Percentiles rank a stretch among this genome's conserved stretches.
Evolutionary conservation across 495 filamentous ascomycete species (phyloP).

Genomic region (Penicillium cataractarum): DNA sequence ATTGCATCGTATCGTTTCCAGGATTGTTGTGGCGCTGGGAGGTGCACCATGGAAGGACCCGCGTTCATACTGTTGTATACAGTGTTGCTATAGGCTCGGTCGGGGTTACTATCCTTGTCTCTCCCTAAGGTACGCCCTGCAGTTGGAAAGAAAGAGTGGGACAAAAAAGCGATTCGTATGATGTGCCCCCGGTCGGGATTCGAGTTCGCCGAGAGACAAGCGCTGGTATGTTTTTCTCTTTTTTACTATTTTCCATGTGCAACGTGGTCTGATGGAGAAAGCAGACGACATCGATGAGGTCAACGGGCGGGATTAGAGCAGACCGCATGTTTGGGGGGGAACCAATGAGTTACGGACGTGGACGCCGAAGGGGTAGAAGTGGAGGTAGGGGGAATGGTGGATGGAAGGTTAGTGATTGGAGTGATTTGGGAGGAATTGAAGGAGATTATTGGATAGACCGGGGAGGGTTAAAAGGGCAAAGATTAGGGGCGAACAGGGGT

Average conservation of each 20-base stretch:
- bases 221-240: neutral
- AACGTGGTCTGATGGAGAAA: neutral
- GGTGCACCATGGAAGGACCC: neutral
- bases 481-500: neutral
- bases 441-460: neutral
- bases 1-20: neutral
- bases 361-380: neutral
- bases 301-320: constrained; percentile 10
- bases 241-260: neutral
- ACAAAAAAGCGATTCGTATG: constrained; percentile 7
- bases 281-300: constrained; percentile 10
- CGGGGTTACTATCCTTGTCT: neutral
- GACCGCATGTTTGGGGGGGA: constrained; percentile 26
- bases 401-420: neutral
- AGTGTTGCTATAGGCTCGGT: neutral
- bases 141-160: neutral
- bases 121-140: neutral
- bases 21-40: neutral
- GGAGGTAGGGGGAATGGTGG: neutral
- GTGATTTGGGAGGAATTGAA: neutral
- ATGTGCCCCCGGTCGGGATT: constrained; percentile 9
- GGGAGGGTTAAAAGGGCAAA: neutral
- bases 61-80: neutral
- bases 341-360: constrained; percentile 15
- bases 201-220: neutral